Base-by-base conservation (phyloP, 768 basidiomycete genomes). In the Tulasnella sp. region DNA sequence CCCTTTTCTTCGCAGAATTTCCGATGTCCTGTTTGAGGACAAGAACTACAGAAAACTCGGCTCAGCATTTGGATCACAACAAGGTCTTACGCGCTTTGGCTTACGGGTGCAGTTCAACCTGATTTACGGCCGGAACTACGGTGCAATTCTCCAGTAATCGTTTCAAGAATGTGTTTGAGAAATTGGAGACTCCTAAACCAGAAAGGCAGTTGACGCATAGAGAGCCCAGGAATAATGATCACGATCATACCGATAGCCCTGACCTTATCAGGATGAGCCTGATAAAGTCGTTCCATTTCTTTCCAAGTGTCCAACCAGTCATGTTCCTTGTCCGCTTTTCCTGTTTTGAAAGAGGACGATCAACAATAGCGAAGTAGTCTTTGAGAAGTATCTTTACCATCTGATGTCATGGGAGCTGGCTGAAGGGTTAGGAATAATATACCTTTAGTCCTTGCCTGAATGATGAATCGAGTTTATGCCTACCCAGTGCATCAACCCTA, bases 71-170 rank as follows among this genome's bases (percentile, higher is more conserved):
- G 20, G 45, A 37, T n/a, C 22, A 33, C 1, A 34, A 8, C 9
- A 25, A 6, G 6, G 39, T 5, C 5, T 40, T 20, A n/a, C 39
- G 6, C 39, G 27, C 6, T 20, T 10, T 6, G 10, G 39, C n/a
- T n/a, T 5, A n/a, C 19, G 87, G 85, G 70, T 91, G 89, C 19
- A 78, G 77, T 64, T 89, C 86, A 57, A 90, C 68, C 67, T 92
- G 88, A 67, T 91, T 88, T 25, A 68, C 78, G 19, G 70, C 79
- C 24, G 89, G 88, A 49, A 77, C 73, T 47, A 83, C 79, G 9
- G 78, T 79, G 24, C 83, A 84, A 3, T 77, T 79, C 20, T 72
- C 64, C 54, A 77, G 77, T 59, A 91, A 72, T 9, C 71, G 79
- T 62, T 83, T 66, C 49, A 91, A 63, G 41, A 82, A 71, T 35